phyloP scores from a whole-genome alignment of 495 filamentous ascomycete genomes.

The Aspergillus baeticus region DNA sequence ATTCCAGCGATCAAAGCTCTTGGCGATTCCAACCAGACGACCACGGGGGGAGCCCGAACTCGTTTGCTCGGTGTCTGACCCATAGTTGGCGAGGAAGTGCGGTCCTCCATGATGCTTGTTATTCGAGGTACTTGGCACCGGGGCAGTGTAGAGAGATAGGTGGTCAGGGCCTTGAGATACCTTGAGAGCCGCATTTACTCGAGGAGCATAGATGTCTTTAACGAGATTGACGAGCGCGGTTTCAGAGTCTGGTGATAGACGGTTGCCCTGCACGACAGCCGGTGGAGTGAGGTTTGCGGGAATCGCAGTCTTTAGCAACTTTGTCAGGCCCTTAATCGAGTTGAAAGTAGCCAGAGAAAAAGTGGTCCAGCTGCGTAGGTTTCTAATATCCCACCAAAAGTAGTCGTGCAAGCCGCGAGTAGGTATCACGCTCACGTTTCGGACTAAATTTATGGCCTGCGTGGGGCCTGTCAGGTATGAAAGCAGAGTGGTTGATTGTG shows the following conservation, averaged over 20 bases:
- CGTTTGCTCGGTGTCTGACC: conserved; percentile 69
- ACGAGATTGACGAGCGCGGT: conserved; percentile 66
- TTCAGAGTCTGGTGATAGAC: conserved; percentile 71
- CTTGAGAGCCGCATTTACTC: conserved; percentile 74
- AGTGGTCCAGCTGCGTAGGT: conserved; percentile 75
- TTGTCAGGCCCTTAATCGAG: conserved; percentile 67
- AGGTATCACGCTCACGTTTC: conserved; percentile 68
- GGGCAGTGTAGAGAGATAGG: conserved; percentile 55
- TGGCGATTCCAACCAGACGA: conserved; percentile 82
- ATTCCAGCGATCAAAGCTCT: conserved; percentile 90
- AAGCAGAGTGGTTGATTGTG: conserved; percentile 66
- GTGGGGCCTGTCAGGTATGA: conserved; percentile 77
- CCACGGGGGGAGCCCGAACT: conserved; percentile 70
- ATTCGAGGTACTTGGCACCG: conserved; percentile 50
- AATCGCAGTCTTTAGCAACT: conserved; percentile 71
- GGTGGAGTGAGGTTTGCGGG: conserved; percentile 61
- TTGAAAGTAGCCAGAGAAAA: conserved; percentile 74
- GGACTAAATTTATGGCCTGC: conserved; percentile 78
- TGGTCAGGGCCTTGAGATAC: conserved; percentile 64
- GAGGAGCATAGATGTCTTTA: conserved; percentile 67
- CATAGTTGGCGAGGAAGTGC: conserved; percentile 68
- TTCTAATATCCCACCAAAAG: conserved; percentile 94
- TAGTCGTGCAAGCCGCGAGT: conserved; percentile 71
- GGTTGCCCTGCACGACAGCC: conserved; percentile 48
- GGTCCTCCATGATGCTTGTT: conserved; percentile 54